phyloP scores from a whole-genome alignment of 1,284 basidiomycete genomes.

The Pyrrhoderma noxium region DNA sequence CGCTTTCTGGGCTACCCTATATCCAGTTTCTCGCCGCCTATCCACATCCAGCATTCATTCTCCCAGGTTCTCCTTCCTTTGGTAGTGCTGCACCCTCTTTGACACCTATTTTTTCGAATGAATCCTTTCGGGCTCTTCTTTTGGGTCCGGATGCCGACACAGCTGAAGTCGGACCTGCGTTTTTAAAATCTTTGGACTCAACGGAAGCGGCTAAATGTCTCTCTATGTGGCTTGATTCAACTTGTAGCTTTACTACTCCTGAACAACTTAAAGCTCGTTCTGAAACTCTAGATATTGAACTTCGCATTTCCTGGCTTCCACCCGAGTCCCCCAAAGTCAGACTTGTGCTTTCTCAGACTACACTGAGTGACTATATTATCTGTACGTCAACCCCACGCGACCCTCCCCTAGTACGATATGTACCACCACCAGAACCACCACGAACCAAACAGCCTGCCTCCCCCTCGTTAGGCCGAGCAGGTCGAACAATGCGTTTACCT shows the following conservation, averaged over 20 bases:
- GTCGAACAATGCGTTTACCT: conserved; percentile 12
- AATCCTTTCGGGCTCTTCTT: conserved; percentile 18
- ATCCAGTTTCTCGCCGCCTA: conserved; percentile 19
- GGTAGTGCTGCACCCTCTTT: conserved; percentile 13
- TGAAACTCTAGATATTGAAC: conserved; percentile 13
- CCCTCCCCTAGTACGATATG: conserved; percentile 7
- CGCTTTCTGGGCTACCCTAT: conserved; percentile 11
- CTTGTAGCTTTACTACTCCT: not conserved
- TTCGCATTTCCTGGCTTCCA: conserved; percentile 17
- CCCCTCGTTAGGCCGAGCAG: not conserved
- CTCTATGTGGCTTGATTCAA: conserved; percentile 12
- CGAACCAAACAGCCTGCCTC: not conserved
- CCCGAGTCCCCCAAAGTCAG: conserved; percentile 6
- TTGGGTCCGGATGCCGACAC: conserved; percentile 17
- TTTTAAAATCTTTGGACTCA: conserved; percentile 14
- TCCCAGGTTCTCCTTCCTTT: conserved; percentile 7
- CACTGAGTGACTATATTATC: conserved; percentile 17
- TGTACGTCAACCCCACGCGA: conserved; percentile 19
- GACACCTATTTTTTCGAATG: conserved; percentile 20
- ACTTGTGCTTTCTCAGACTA: conserved; percentile 18
- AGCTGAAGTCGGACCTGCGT: conserved; percentile 4
- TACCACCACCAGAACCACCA: not conserved
- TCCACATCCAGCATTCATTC: conserved; percentile 22
- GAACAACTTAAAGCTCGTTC: not conserved
- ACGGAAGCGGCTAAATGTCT: conserved; percentile 11